Base-by-base conservation (phyloP, 2,329 filamentous ascomycete genomes). In the Aspergillus sp. region DNA sequence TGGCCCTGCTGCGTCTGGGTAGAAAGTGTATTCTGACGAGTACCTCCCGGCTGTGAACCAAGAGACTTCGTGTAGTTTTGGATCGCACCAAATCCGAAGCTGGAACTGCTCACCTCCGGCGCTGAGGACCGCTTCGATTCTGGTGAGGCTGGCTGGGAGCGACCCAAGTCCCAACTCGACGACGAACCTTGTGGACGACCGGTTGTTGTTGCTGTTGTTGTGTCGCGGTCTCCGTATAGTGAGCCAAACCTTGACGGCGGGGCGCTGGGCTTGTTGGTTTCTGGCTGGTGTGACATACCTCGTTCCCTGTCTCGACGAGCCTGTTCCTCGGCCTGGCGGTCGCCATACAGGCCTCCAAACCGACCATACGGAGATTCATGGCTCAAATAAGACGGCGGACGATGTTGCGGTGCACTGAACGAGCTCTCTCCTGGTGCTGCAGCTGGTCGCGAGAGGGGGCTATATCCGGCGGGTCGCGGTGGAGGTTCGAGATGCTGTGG, bases 41-140 rank as follows among this genome's bases (percentile, higher is more conserved):
- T 67, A 3, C 73, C 72, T 38, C 71, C 71, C 9, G 75, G 62
- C 60, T 79, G 77, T 7, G 77, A 78, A 2, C 77, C 77, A 8
- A 79, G 62, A 8, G 77, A 76, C 59, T 79, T 80, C 9, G 75
- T 76, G 64, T 79, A 79, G 61, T 71, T 77, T 57, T 79, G 77
- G 57, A 79, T 75, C 30, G 76, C 73, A 13, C 77, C 76, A 56
- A 78, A 79, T 0, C 76, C 77, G 66, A 77, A 79, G 2, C 64
- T 68, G 17, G 52, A 54, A 0, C 76, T 61, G 4, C 65, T 66
- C 4, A 72, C 49, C 41, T 79, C 77, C 6, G 71, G 65, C 3
- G 70, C 67, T 6, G 70, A 68, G 46, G 76, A 75, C 9, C 76
- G 76, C 57, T 76, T 74, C 3, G 66, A 64, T 60, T 80, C 77